Base-by-base conservation (phyloP, 2,329 filamentous ascomycete genomes). In the Venturia carpophila region DNA sequence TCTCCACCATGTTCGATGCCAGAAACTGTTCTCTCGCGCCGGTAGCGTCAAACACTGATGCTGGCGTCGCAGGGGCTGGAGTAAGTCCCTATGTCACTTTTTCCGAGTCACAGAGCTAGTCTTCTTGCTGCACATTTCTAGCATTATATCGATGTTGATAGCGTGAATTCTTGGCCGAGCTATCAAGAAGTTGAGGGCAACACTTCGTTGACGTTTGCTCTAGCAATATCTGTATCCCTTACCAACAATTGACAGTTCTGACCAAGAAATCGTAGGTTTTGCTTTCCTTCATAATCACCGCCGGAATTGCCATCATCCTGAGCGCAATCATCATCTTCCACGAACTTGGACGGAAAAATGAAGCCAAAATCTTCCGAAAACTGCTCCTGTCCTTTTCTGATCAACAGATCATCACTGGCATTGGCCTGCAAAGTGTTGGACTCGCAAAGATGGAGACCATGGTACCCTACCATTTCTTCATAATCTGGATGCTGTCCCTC, bases 391-490 rank as follows among this genome's bases (percentile, higher is more conserved):
- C 83, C 67, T 85, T 87, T 75, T 85, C 82, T 21, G 86, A 89
- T 74, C 86, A 88, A 71, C 86, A 89, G 73, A 85, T 89, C 72
- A 77, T 89, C 64, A 86, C 85, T 21, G 86, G 87, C 49, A 88
- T 89, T 71, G 85, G 83, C n/a, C 83, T 89, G 65, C 86, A 89
- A 72, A 79, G 78, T 65, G 79, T 89, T 30, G 87, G 83, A 0
- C 79, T 89, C 1, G 82, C 82, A 5, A 84, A 85, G 70, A 81
- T 83, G 71, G 75, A 80, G 58, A 77, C 77, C 5, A 81, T 89
- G 72, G 80, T 86, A 0, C 81, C 85, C 0, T 89, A 89, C 71
- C 86, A 89, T 74, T 88, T 89, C 76, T 88, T 88, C 76, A 80
- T 88, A 64, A 83, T 89, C 68, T 89, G 86, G 86, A 86, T 88